phyloP scores from a whole-genome alignment of 2,329 filamentous ascomycete genomes.

The Aspergillus fumigatiaffinis region DNA sequence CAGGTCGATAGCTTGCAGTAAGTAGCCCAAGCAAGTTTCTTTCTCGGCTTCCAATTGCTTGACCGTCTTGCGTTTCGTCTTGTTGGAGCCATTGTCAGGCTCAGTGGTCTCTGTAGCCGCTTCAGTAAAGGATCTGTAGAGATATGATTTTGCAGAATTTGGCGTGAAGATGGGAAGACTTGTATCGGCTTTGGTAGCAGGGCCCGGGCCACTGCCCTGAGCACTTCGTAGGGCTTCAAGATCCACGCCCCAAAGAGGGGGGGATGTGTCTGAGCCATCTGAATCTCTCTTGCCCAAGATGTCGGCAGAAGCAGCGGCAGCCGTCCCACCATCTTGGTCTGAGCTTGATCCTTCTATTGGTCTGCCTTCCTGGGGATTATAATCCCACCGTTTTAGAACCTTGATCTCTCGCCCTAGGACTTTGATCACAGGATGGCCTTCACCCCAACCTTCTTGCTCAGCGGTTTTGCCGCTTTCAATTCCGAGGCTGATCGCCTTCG shows the following conservation, averaged over 20 bases:
- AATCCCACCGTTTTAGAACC: conserved; percentile 74
- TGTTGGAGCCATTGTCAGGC: conserved; percentile 27
- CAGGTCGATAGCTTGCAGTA: conserved; percentile 68
- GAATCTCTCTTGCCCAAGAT: conserved; percentile 9
- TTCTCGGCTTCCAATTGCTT: conserved; percentile 57
- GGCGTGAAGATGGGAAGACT: conserved; percentile 71
- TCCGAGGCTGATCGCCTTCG: conserved; percentile 71
- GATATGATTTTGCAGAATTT: conserved; percentile 60
- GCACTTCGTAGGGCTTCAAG: conserved; percentile 52
- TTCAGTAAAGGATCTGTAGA: conserved; percentile 46
- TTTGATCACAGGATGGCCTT: conserved; percentile 69
- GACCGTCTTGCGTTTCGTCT: conserved; percentile 42
- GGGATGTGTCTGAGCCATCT: conserved; percentile 17
- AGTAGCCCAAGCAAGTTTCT: conserved; percentile 63
- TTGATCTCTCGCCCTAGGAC: conserved; percentile 70
- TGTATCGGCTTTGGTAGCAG: conserved; percentile 17
- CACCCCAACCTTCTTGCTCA: conserved; percentile 68
- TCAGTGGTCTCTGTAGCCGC: conserved; percentile 7
- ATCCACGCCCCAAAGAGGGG: conserved; percentile 57
- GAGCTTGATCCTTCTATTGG: conserved; percentile 13
- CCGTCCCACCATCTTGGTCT: conserved; percentile 1
- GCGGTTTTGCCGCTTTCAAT: conserved; percentile 62
- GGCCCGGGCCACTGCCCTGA: conserved; percentile 26
- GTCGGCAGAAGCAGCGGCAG: conserved; percentile 3
- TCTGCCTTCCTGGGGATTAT: conserved; percentile 54